Base-by-base conservation (phyloP, 805 yeast genomes). In the Starmerella tilneyi region DNA sequence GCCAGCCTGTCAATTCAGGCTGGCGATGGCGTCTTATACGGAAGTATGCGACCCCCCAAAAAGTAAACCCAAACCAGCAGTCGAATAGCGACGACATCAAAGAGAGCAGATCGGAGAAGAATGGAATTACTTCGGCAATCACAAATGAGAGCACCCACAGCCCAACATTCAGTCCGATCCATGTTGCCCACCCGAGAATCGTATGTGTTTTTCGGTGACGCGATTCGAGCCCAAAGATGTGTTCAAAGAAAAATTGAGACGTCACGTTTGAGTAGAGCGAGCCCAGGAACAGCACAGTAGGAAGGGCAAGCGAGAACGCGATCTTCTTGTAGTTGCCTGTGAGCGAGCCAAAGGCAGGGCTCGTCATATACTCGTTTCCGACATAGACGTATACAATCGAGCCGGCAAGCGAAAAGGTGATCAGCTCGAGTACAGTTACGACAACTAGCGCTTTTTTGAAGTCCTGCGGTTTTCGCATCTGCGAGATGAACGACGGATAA, bases 71-170 rank as follows among this genome's bases (percentile, higher is more conserved):
- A 52, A 76, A 76, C 78, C 79, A 76, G 57, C 80, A 75, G 58
- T 76, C 81, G 54, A 76, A 76, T 42, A 76, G 62, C 2, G 81
- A 75, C 12, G 75, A 71, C 79, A 76, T 75, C 53, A 76, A 61
- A 3, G 78, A 68, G 27, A 76, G 63, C 48, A 76, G 59, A 53
- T 75, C 80, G 22, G 74, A 68, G 60, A 76, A 76, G 58, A 76
- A 75, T n/a, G 81, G 81, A 53, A 76, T 75, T 24, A 73, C 80
- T 56, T 76, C 79, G 1, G 79, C 80, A 53, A 76, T 64, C n/a
- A 75, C 60, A 49, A 74, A 76, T 0, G 79, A 79, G 5, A 70
- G 23, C 12, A 69, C 56, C 81, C 81, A 76, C 19, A 72, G 63
- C 1, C 52, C 45, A 9, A 63, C 55, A 47, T 73, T 66, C 40